Base-by-base conservation (phyloP, 1,284 basidiomycete species). In the Golubevia sp. region DNA sequence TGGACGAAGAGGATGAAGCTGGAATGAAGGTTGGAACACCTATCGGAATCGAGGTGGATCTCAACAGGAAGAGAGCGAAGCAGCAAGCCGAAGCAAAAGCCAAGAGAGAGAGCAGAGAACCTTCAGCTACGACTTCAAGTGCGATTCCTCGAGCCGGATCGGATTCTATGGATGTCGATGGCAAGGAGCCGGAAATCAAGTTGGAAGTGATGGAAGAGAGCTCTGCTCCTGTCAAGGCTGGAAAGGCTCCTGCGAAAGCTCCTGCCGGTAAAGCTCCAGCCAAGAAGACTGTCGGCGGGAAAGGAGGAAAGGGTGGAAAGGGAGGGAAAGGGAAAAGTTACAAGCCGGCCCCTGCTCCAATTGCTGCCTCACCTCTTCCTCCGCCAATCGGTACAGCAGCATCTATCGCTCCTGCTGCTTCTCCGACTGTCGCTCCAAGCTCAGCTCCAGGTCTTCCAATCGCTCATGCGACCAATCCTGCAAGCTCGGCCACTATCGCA, bases 21-120 rank as follows among this genome's bases (percentile, higher is more conserved):
- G 66, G 73, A 1, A 67, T 78, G 63, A 69, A 67, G 27, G 75
- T 80, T 4, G 77, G 76, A 49, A 78, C 76, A 3, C 77, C 77
- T 3, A 77, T 79, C 52, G 77, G 77, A 20, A 70, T 80, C 56
- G 77, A 80, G 59, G 77, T 77, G 24, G 30, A 44, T 13, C 18
- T 44, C 13, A 44, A 44, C 18, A 44, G 38, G 38, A 44, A 44
- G 18, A 8, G 38, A 44, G 18, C 18, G 38, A 44, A 44, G 18
- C 38, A 44, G 18, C 38, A 44, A 44, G 38, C 38, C 11, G 38
- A 44, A 18, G 18, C 11, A 13, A 44, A 44, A 18, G 38, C 38
- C 11, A 44, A 44, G 38, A 44, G 38, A 44, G 38, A 44, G 18
- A 44, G 38, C 18, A 44, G 38, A 44, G 38, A 44, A 25, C 15